Evolutionary conservation across 2,329 filamentous ascomycete species (phyloP).

Genomic region (Bipolaris gigantea): DNA sequence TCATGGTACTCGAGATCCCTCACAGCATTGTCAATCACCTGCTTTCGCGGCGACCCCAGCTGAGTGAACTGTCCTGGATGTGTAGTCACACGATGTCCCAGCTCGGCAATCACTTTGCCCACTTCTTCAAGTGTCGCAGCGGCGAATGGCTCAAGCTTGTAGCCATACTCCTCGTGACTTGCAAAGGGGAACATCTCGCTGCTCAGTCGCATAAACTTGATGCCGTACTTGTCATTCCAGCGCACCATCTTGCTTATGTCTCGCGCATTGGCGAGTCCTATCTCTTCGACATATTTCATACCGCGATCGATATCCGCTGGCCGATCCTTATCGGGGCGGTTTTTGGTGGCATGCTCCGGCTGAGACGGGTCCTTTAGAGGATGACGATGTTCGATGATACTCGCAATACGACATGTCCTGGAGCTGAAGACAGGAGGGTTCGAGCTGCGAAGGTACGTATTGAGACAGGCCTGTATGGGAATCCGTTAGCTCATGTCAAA

Average conservation of each 20-base stretch:
- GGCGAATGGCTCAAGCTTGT: constrained; percentile 81
- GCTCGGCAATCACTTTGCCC: constrained; percentile 73
- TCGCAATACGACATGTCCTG: constrained; percentile 85
- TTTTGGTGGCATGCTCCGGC: constrained; percentile 81
- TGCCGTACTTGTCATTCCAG: constrained; percentile 91
- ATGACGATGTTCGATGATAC: constrained; percentile 85
- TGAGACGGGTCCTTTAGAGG: constrained; percentile 74
- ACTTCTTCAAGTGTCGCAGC: constrained; percentile 74
- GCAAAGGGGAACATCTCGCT: constrained; percentile 98
- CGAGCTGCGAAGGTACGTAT: constrained; percentile 82
- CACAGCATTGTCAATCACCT: constrained; percentile 75
- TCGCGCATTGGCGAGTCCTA: constrained; percentile 79
- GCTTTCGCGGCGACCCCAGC: constrained; percentile 75
- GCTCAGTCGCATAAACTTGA: constrained; percentile 88
- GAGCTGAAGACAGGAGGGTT: constrained; percentile 88
- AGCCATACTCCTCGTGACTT: constrained; percentile 83
- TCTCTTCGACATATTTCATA: constrained; percentile 69
- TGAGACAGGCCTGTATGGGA: constrained; percentile 71
- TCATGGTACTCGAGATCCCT: constrained; percentile 87
- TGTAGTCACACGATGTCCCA: constrained; percentile 83
- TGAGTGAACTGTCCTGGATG: constrained; percentile 93
- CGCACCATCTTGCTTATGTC: constrained; percentile 84
- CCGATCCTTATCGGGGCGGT: constrained; percentile 75
- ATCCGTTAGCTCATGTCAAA: constrained; percentile 21
- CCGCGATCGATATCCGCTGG: constrained; percentile 69